Percentiles rank a stretch among this genome's conserved stretches.
Conservation (phyloP, 2,329 filamentous ascomycete genomes). For the Knoxdaviesia proteae region DNA sequence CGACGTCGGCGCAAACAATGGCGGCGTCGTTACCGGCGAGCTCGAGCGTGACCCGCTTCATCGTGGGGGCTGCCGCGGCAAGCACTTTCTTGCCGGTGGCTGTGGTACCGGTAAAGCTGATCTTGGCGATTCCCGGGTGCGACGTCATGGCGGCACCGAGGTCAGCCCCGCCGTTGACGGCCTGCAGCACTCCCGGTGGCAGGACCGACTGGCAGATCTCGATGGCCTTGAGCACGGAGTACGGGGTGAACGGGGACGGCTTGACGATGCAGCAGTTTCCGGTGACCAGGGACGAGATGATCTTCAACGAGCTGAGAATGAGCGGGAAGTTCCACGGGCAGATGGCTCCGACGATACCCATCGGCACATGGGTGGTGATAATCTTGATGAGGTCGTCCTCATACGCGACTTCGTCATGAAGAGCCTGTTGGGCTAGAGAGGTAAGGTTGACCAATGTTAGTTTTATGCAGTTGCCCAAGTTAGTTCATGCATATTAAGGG, state of each 20-base stretch:
- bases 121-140: conserved; percentile 40
- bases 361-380: conserved; percentile 15
- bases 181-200: conserved; percentile 41
- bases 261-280: conserved; percentile 35
- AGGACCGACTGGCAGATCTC: conserved; percentile 36
- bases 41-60: conserved; percentile 41
- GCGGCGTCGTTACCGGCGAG: conserved; percentile 40
- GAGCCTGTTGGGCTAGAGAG: conserved; percentile 2
- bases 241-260: conserved; percentile 36
- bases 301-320: conserved; percentile 28
- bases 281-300: conserved; percentile 33
- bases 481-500: too few species aligned
- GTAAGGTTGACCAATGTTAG: conserved; percentile 3
- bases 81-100: conserved; percentile 40
- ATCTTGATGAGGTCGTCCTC: conserved; percentile 11
- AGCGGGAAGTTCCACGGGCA: conserved; percentile 37
- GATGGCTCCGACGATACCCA: conserved; percentile 23
- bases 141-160: conserved; percentile 36
- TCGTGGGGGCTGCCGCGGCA: conserved; percentile 29
- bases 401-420: conserved; percentile 5
- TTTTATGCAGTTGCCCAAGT: not conserved
- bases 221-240: conserved; percentile 35
- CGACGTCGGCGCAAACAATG: conserved; percentile 36
- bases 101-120: conserved; percentile 42
- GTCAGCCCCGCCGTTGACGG: conserved; percentile 35